Base-by-base conservation (phyloP, 257 asterid genomes). In the Forsythia suspensa region DNA sequence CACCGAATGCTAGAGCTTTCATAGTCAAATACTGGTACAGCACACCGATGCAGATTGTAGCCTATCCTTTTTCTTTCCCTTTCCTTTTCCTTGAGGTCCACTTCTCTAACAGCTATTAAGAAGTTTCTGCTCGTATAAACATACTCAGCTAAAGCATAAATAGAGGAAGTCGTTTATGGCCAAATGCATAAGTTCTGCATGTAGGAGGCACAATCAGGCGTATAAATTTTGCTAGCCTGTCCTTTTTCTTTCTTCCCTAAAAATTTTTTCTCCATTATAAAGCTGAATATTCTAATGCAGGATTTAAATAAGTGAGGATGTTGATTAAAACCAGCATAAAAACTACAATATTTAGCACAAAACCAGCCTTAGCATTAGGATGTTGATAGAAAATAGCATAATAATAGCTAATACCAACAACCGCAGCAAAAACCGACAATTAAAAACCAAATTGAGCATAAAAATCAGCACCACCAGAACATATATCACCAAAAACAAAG, bases 241-340 rank as follows among this genome's bases (percentile, higher is more conserved):
- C 43, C 20, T 11, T 13, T 29, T 63, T 67, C 29, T 59, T 36
- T 43, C 5, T 74, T 39, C 43, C 61, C 4, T 18, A 57, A 24
- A 18, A 18, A 42, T 12, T 57, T 74, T 36, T 15, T 24, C 63
- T 15, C 8, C 2, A 18, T 79, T n/a, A 52, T 42, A 10, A 46
- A 36, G 51, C 18, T 36, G 48, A 73, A 72, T 6, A 5, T 67
- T 41, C 74, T 66, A 39, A 71, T 86, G 92, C 89, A 90, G 98
- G 91, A 75, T 85, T 81, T 61, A 74, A 42, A 67, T 79, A 82
- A 59, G 81, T 85, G 59, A 74, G 79, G 34, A 29, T 29, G 34
- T 29, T 29, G 34, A 29, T 29, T 29, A 29, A 29, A 29, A 29
- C 34, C 34, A 29, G 34, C 34, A 29, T 29, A 29, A 29, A 29